Evolutionary conservation across 139 green algal genomes (phyloP).

Genomic region (Auxenochlorella protothecoides): DNA sequence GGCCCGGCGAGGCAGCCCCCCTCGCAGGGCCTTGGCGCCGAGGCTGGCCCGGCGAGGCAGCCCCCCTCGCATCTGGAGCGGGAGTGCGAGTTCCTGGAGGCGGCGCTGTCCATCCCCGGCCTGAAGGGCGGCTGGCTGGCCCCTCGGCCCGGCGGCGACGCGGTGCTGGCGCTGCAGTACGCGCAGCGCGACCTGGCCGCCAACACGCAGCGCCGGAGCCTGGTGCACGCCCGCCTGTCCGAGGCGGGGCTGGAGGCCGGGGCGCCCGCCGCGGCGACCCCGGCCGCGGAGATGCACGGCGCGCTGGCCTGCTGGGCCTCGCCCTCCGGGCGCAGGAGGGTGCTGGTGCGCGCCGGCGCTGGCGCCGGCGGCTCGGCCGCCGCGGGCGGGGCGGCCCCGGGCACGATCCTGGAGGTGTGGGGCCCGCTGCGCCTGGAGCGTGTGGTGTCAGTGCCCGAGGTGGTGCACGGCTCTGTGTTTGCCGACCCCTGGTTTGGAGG

Average conservation of each 20-base stretch:
- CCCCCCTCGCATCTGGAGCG: neutral
- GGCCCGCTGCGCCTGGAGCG: slow-evolving; percentile 33
- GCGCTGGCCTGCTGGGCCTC: slow-evolving; percentile 37
- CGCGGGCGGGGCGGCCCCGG: neutral
- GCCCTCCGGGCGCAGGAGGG: slow-evolving; percentile 39
- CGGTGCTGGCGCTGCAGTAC: slow-evolving; percentile 23
- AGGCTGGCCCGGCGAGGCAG: neutral
- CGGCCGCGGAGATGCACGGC: slow-evolving; percentile 40
- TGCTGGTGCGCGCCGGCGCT: slow-evolving; percentile 17
- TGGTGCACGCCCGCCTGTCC: slow-evolving; percentile 22
- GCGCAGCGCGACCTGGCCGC: slow-evolving; percentile 67
- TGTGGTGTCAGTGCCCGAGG: slow-evolving; percentile 50
- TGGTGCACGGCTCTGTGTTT: slow-evolving; percentile 63
- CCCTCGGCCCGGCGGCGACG: neutral
- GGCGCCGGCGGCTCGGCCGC: neutral
- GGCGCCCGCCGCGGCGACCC: slow-evolving; percentile 2
- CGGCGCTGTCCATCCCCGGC: neutral
- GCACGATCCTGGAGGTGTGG: slow-evolving; percentile 55
- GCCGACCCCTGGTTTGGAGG: slow-evolving; percentile 69
- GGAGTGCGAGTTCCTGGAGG: no score
- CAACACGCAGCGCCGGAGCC: slow-evolving; percentile 55
- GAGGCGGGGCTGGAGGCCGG: slow-evolving; percentile 10
- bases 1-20: neutral
- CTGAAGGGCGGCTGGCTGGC: neutral
- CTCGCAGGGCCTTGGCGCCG: no score